phyloP scores from a whole-genome alignment of 805 yeast species.

The Metschnikowia lunata region DNA sequence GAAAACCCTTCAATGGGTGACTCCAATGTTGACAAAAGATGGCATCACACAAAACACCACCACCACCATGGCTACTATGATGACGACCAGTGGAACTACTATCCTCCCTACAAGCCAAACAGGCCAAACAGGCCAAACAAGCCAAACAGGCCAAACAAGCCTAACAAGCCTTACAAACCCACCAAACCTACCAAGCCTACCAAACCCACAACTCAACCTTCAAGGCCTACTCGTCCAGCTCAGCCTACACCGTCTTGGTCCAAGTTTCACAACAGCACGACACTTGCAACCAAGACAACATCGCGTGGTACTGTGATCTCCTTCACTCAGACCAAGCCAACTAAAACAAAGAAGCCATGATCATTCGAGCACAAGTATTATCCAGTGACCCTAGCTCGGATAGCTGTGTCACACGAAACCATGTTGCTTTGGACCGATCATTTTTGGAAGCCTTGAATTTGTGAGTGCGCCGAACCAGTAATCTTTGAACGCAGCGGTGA shows the following conservation, averaged over 20 bases:
- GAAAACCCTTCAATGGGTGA: background rate
- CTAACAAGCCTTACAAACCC: too few species aligned
- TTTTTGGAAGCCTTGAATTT: slow-evolving; percentile 4
- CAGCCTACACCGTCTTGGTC: background rate
- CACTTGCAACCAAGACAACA: too few species aligned
- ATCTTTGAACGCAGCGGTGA: too few species aligned
- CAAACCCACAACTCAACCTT: too few species aligned
- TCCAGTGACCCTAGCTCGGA: slow-evolving; percentile 1
- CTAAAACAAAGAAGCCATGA: background rate
- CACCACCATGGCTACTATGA: background rate
- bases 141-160: too few species aligned
- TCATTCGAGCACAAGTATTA: background rate
- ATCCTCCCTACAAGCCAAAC: too few species aligned
- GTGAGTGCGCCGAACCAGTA: too few species aligned
- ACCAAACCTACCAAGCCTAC: too few species aligned
- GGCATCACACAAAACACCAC: too few species aligned
- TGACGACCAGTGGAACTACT: background rate
- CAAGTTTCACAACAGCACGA: background rate
- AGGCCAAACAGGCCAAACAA: too few species aligned
- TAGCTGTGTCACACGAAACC: slow-evolving; percentile 5
- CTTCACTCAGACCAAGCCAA: background rate
- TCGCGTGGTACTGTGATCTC: too few species aligned
- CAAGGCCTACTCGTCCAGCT: too few species aligned
- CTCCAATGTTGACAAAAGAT: background rate
- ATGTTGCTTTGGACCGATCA: slow-evolving; percentile 6